These are phyloP conservation scores for Fonsecaea erecta DNA, from an alignment of 2,329 filamentous ascomycete genomes.

Conservation along the genomic window DNA sequence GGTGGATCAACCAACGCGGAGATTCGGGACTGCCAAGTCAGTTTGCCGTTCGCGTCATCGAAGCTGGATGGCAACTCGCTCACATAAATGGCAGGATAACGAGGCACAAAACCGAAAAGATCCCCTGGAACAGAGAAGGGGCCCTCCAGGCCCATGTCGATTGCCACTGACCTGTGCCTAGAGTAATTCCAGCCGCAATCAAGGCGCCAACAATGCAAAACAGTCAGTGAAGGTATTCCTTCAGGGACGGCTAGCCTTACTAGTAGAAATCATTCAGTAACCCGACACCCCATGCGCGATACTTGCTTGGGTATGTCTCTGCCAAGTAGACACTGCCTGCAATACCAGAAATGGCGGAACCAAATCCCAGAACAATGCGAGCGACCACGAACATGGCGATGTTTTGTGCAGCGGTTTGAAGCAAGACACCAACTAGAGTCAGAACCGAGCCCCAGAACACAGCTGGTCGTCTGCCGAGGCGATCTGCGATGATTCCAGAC, in stretches of 20 bases:
- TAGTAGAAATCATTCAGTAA: slow-evolving; percentile 17
- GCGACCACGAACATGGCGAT: slow-evolving; percentile 42
- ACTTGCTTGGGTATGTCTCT: slow-evolving; percentile 11
- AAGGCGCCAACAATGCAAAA: slow-evolving; percentile 44
- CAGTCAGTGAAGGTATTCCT: neutral
- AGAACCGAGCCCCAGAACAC: slow-evolving; percentile 48
- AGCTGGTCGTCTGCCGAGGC: slow-evolving; percentile 23
- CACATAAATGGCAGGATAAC: slow-evolving; percentile 44
- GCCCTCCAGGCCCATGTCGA: slow-evolving; percentile 25
- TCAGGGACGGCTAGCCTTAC: neutral
- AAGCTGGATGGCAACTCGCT: slow-evolving; percentile 22
- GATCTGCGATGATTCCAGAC: slow-evolving; percentile 40
- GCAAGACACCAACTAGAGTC: slow-evolving; percentile 61
- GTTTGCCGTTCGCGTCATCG: neutral
- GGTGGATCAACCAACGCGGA: slow-evolving; percentile 36
- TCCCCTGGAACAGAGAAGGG: slow-evolving; percentile 18
- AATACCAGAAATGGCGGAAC: neutral
- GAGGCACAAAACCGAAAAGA: slow-evolving; percentile 40
- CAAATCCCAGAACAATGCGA: slow-evolving; percentile 21
- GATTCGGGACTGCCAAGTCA: slow-evolving; percentile 18
- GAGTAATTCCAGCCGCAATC: slow-evolving; percentile 55
- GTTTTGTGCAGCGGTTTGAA: slow-evolving; percentile 63
- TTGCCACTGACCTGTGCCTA: slow-evolving; percentile 43
- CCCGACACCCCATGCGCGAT: slow-evolving; percentile 10
- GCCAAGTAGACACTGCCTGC: slow-evolving; percentile 13